These are phyloP conservation scores for Glycine latifolia DNA, from an alignment of 306 rosid genomes.

Conservation along the genomic window DNA sequence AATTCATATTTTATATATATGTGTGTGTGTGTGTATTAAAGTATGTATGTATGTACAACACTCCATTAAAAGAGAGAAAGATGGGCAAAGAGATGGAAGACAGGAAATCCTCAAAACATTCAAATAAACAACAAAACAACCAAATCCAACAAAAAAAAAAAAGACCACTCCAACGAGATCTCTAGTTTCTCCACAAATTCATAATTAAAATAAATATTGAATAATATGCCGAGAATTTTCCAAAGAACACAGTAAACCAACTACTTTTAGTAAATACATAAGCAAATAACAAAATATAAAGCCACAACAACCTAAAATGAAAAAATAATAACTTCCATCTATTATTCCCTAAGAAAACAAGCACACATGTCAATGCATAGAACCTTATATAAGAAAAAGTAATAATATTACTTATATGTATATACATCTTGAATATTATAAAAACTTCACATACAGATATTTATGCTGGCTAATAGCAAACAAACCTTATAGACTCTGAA, in stretches of 20 bases:
- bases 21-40: not conserved
- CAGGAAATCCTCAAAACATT: conserved; percentile 3
- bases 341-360: conserved; percentile 24
- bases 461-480: conserved; percentile 34
- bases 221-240: not conserved
- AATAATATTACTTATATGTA: not conserved
- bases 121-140: not conserved
- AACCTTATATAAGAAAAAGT: not conserved
- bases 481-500: conserved; percentile 85
- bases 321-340: not conserved
- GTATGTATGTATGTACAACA: not conserved
- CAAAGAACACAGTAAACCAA: conserved; percentile 21
- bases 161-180: not conserved
- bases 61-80: not conserved
- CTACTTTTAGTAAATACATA: conserved; percentile 5
- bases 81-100: not conserved
- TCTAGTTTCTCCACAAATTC: conserved; percentile 14
- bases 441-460: not conserved
- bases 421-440: conserved; percentile 19
- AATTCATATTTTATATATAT: not conserved
- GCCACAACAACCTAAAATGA: not conserved
- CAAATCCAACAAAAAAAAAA: not conserved
- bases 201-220: conserved; percentile 7
- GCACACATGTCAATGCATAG: conserved; percentile 1
- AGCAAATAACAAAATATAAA: too few species aligned